phyloP scores from a whole-genome alignment of 352 stramenopile genomes.

The Pseudoperonospora humuli region DNA sequence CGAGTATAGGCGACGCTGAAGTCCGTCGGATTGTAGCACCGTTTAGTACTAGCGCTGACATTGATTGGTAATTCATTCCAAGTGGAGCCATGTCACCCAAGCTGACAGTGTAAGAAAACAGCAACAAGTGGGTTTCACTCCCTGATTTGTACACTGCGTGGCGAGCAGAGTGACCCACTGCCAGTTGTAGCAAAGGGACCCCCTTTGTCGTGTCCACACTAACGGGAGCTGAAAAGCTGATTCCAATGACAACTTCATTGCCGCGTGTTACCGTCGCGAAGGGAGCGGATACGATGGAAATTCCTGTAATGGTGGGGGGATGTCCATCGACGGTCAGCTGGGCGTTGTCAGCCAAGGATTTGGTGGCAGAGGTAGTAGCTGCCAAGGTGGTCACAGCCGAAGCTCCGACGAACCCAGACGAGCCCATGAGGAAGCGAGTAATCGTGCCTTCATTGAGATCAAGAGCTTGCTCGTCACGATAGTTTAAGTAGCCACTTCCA shows the following conservation, averaged over 20 bases:
- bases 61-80: conserved; percentile 50
- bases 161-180: conserved; percentile 52
- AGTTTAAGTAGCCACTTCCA: conserved; percentile 50
- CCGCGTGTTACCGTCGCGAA: conserved; percentile 34
- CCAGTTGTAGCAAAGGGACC: conserved; percentile 43
- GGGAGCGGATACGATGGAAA: conserved; percentile 32
- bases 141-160: conserved; percentile 56
- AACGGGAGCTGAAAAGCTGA: conserved; percentile 61
- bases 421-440: conserved; percentile 20
- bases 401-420: not conserved
- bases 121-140: conserved; percentile 33
- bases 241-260: conserved; percentile 38
- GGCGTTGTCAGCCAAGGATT: conserved; percentile 40
- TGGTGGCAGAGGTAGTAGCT: conserved; percentile 24
- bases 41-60: conserved; percentile 45
- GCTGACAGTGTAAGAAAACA: conserved; percentile 60
- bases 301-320: conserved; percentile 32
- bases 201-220: conserved; percentile 48
- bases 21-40: conserved; percentile 48
- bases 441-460: conserved; percentile 66
- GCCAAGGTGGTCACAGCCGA: conserved; percentile 35
- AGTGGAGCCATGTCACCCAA: conserved; percentile 42
- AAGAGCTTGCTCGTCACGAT: conserved; percentile 48
- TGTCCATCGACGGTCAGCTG: conserved; percentile 46
- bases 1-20: conserved; percentile 38